A percentile compares a stretch with the other conserved stretches of the same genome.
Conservation (phyloP, 1,284 basidiomycete species). For the Pseudozyma hubeiensis region DNA sequence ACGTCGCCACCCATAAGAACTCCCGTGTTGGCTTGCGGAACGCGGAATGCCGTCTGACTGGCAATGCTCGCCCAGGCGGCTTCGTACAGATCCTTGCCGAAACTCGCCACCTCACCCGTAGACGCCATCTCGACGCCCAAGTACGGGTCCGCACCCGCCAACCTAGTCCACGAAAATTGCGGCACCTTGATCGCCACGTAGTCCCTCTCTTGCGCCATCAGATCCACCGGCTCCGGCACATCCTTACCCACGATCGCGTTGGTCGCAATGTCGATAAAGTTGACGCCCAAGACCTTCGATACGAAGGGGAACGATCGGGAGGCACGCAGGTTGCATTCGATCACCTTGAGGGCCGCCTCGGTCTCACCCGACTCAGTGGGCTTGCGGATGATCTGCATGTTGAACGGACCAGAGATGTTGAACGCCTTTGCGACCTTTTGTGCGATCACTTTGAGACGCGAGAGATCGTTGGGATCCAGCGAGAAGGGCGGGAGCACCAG, state of each 20-base stretch:
- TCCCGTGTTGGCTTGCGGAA: conserved; percentile 81
- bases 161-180: conserved; percentile 97
- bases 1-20: conserved; percentile 89
- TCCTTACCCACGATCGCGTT: conserved; percentile 88
- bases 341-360: conserved; percentile 86
- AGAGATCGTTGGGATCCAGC: conserved; percentile 80
- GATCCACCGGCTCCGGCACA: conserved; percentile 91
- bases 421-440: conserved; percentile 95
- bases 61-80: conserved; percentile 94
- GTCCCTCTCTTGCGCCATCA: conserved; percentile 89
- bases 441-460: conserved; percentile 87
- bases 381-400: conserved; percentile 99
- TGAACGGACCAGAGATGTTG: conserved; percentile 96
- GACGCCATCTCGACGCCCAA: conserved; percentile 98
- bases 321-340: conserved; percentile 97
- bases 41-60: conserved; percentile 90
- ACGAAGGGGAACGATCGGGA: conserved; percentile 99
- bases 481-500: conserved; percentile 97
- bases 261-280: conserved; percentile 96
- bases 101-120: conserved; percentile 98
- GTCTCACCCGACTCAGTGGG: conserved; percentile 74
- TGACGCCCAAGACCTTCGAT: conserved; percentile 94
- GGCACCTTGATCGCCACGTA: conserved; percentile 98
- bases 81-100: conserved; percentile 92
- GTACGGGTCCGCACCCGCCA: conserved; percentile 94